Percentiles rank a stretch among this genome's conserved stretches.
Conservation (phyloP, 805 yeast species). For the Tetrapisispora taiwanensis region DNA sequence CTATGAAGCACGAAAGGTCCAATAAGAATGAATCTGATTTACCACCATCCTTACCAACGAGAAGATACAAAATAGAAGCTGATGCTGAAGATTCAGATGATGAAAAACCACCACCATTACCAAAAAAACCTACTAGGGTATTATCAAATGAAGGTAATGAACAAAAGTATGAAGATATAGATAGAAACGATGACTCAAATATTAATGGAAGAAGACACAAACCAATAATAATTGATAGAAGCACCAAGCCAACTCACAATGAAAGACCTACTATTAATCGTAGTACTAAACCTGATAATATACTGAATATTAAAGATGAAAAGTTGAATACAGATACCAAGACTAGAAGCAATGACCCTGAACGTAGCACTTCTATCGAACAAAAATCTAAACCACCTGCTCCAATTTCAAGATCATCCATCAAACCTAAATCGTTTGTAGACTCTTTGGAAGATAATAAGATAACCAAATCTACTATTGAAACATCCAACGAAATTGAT, state of each 20-base stretch:
- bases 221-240: no score
- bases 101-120: constrained; percentile 7
- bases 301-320: no score
- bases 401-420: not conserved
- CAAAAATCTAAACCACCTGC: constrained; percentile 1
- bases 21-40: not conserved
- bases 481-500: not conserved
- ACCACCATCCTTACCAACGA: constrained; percentile 1
- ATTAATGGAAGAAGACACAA: no score
- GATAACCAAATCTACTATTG: constrained; percentile 5
- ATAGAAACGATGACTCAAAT: not conserved
- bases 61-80: constrained; percentile 1
- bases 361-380: no score
- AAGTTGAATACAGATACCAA: no score
- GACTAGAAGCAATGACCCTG: no score
- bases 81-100: constrained; percentile 1
- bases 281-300: not conserved
- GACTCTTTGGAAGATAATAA: constrained; percentile 15
- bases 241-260: not conserved
- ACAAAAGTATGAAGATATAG: not conserved
- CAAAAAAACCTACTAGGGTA: constrained; percentile 1
- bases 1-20: not conserved
- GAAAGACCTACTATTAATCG: not conserved
- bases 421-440: constrained; percentile 8
- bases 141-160: not conserved